Percentiles rank a stretch among this genome's conserved stretches.
phyloP scores from a whole-genome alignment of 2,329 filamentous ascomycete species.

The Neurospora sp. region DNA sequence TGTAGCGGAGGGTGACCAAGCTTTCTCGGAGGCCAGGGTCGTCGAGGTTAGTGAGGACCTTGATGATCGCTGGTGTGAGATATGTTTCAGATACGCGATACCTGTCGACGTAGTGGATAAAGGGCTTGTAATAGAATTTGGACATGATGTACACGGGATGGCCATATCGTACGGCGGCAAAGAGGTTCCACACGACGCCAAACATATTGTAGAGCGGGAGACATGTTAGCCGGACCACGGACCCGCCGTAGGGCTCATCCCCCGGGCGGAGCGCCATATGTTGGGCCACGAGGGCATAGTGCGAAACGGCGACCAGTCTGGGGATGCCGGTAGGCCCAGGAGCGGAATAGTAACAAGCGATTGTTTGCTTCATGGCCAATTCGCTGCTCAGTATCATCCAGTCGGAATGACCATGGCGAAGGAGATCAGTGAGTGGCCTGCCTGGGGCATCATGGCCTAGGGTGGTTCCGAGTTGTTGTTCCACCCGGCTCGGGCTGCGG shows the following conservation, averaged over 20 bases:
- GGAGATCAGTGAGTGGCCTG: background rate
- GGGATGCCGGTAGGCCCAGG: background rate
- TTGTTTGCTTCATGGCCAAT: background rate
- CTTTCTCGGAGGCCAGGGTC: background rate
- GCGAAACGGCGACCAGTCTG: conserved; percentile 1
- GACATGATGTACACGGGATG: background rate
- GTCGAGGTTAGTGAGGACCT: background rate
- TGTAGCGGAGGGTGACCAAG: conserved; percentile 1
- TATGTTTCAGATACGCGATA: conserved; percentile 3
- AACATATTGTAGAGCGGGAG: conserved; percentile 3
- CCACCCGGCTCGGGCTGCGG: background rate
- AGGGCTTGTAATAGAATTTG: background rate
- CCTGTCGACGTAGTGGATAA: background rate
- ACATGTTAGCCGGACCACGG: background rate
- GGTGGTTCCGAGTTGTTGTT: background rate
- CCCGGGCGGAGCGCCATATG: background rate
- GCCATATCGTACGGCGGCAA: background rate
- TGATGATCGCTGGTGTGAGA: conserved; percentile 2
- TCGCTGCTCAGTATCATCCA: background rate
- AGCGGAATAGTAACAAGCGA: conserved; percentile 2
- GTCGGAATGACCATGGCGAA: background rate
- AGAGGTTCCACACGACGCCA: conserved; percentile 1
- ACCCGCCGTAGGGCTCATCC: background rate
- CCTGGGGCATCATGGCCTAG: background rate
- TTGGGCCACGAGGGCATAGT: conserved; percentile 1